Conservation (phyloP, 1,139 yeast genomes). For the Diutina mesorugosa region DNA sequence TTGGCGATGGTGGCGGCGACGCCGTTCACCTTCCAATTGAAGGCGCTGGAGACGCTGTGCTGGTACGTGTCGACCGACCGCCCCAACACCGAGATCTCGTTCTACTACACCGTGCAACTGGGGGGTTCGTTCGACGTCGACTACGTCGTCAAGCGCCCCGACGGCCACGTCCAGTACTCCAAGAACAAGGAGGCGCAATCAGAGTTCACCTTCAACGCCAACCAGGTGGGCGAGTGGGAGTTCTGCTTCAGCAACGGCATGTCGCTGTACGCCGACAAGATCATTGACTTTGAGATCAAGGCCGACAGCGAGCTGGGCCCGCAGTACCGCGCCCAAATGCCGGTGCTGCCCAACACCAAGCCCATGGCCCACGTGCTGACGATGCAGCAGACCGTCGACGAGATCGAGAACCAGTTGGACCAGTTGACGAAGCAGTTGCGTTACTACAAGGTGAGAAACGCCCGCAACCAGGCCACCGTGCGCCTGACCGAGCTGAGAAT, state of each 20-base stretch:
- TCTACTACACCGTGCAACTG: constrained; percentile 84
- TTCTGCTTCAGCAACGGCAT: constrained; percentile 83
- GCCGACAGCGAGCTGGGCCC: constrained; percentile 33
- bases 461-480: constrained; percentile 86
- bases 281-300: constrained; percentile 77
- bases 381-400: constrained; percentile 44
- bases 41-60: constrained; percentile 72
- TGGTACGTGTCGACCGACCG: constrained; percentile 62
- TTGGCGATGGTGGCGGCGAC: constrained; percentile 22
- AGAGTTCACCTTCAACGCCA: constrained; percentile 67
- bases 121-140: constrained; percentile 86
- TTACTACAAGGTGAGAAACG: constrained; percentile 85
- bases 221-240: constrained; percentile 70
- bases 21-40: constrained; percentile 64
- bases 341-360: constrained; percentile 44
- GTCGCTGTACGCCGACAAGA: constrained; percentile 80
- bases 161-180: constrained; percentile 39
- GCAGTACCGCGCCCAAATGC: constrained; percentile 50
- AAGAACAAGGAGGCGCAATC: constrained; percentile 73
- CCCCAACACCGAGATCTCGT: constrained; percentile 54
- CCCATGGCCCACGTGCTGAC: constrained; percentile 50
- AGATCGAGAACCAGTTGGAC: constrained; percentile 57
- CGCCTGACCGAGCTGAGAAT: constrained; percentile 80
- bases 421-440: constrained; percentile 54
- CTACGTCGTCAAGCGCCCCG: constrained; percentile 62